A percentile compares a stretch with the other conserved stretches of the same genome.
phyloP scores from a whole-genome alignment of 768 basidiomycete genomes.

The Agaricus bisporus region DNA sequence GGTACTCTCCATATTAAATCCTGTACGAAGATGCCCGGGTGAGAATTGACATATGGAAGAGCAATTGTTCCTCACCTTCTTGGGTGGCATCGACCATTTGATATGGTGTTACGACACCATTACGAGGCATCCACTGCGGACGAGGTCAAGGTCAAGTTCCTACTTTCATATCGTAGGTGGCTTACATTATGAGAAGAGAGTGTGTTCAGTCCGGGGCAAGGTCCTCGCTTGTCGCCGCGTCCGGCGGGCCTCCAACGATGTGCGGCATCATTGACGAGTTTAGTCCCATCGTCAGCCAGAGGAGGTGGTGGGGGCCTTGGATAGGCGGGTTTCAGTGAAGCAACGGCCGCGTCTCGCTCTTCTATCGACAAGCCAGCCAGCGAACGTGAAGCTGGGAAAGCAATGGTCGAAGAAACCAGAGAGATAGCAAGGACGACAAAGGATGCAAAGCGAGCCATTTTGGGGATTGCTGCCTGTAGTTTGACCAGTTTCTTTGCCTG shows the following conservation, averaged over 20 bases:
- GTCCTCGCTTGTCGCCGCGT: slow-evolving; percentile 14
- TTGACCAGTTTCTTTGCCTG: too few species aligned
- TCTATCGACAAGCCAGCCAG: too few species aligned
- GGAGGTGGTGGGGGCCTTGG: too few species aligned
- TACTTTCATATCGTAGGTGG: not conserved
- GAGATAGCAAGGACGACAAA: too few species aligned
- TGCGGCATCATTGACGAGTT: too few species aligned
- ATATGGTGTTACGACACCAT: slow-evolving; percentile 12
- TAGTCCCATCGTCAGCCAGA: too few species aligned
- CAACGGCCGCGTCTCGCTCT: too few species aligned
- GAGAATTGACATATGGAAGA: not conserved
- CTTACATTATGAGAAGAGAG: slow-evolving; percentile 16
- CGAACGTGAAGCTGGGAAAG: too few species aligned
- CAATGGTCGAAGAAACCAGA: too few species aligned
- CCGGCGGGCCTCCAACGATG: slow-evolving; percentile 12
- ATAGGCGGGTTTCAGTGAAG: too few species aligned
- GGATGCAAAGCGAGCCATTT: too few species aligned
- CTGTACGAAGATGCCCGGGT: not conserved
- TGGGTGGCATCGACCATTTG: slow-evolving; percentile 14
- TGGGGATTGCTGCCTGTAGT: too few species aligned
- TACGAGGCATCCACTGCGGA: slow-evolving; percentile 11
- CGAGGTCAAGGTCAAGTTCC: not conserved
- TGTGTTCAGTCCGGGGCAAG: slow-evolving; percentile 17
- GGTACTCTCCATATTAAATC: slow-evolving; percentile 16
- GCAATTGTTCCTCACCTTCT: slow-evolving; percentile 8